Evolutionary conservation across 2,329 filamentous ascomycete genomes (phyloP).

Genomic region (Scedosporium apiospermum): DNA sequence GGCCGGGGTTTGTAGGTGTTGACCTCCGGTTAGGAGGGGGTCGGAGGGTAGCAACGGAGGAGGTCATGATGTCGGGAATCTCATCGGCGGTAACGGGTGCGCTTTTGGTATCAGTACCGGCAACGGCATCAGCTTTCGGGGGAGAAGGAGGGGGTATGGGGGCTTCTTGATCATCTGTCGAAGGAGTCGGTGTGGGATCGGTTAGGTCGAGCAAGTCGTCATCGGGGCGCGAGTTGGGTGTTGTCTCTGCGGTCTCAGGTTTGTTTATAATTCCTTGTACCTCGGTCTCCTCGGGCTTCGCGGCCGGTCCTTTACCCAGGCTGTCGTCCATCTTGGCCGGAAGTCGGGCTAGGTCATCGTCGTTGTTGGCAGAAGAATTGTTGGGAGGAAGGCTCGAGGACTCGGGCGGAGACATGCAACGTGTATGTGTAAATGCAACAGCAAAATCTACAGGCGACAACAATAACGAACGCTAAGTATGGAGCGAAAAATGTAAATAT

Average conservation of each 20-base stretch:
- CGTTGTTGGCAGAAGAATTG: not conserved
- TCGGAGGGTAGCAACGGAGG: constrained; percentile 39
- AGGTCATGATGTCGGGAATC: constrained; percentile 6
- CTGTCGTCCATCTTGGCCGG: constrained; percentile 5
- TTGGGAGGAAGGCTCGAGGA: not conserved
- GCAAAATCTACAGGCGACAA: not conserved
- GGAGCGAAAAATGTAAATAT: not conserved
- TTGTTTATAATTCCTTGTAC: not conserved
- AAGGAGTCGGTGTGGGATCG: not conserved
- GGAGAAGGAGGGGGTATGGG: not conserved
- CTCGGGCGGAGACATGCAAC: constrained; percentile 6
- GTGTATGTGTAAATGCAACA: not conserved
- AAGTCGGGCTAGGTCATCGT: not conserved
- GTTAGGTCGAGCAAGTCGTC: constrained; percentile 4
- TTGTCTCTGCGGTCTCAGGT: not conserved
- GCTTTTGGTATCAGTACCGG: not conserved
- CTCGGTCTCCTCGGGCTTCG: not conserved
- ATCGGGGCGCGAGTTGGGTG: not conserved
- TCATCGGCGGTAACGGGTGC: not conserved
- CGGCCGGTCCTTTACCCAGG: not conserved
- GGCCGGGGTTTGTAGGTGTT: constrained; percentile 17
- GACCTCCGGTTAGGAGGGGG: constrained; percentile 28
- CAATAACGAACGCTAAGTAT: not conserved
- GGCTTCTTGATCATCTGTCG: not conserved
- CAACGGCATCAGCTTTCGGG: not conserved